These are phyloP conservation scores for Pestalotiopsis sp. DNA, from an alignment of 2,329 filamentous ascomycete genomes.

Conservation along the genomic window DNA sequence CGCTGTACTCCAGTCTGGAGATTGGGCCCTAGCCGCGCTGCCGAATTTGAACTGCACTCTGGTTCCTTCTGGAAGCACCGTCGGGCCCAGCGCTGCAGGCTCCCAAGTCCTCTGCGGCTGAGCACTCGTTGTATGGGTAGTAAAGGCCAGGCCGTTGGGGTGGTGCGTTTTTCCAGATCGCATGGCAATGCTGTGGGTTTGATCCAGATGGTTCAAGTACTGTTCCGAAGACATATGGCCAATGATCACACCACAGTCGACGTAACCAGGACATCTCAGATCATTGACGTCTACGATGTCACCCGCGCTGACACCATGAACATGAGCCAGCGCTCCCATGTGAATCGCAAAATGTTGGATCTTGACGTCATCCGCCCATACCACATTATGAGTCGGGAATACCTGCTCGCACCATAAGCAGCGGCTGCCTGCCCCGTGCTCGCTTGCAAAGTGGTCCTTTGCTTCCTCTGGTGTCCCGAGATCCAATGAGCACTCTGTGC, in stretches of 20 bases:
- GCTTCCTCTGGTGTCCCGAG: constrained; percentile 3
- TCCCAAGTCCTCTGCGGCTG: background rate
- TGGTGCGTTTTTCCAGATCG: background rate
- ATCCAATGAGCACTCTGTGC: background rate
- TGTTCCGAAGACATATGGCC: constrained; percentile 4
- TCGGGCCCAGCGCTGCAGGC: background rate
- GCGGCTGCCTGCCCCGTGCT: background rate
- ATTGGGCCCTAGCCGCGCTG: background rate
- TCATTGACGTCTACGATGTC: background rate
- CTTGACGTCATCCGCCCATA: constrained; percentile 3
- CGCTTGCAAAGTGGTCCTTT: background rate
- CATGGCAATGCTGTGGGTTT: background rate
- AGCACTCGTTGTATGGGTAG: too few species aligned
- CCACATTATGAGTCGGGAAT: background rate
- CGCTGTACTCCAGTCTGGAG: background rate
- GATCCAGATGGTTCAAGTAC: constrained; percentile 5
- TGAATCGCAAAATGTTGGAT: constrained; percentile 13
- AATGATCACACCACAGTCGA: constrained; percentile 7
- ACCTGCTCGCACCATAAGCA: constrained; percentile 13
- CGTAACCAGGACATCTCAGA: constrained; percentile 3
- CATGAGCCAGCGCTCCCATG: constrained; percentile 10
- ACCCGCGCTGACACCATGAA: background rate
- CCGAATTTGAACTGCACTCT: background rate
- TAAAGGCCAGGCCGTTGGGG: background rate
- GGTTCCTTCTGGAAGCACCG: background rate